Evolutionary conservation across 2,329 filamentous ascomycete genomes (phyloP).

Genomic region (Colletotrichum sp.): DNA sequence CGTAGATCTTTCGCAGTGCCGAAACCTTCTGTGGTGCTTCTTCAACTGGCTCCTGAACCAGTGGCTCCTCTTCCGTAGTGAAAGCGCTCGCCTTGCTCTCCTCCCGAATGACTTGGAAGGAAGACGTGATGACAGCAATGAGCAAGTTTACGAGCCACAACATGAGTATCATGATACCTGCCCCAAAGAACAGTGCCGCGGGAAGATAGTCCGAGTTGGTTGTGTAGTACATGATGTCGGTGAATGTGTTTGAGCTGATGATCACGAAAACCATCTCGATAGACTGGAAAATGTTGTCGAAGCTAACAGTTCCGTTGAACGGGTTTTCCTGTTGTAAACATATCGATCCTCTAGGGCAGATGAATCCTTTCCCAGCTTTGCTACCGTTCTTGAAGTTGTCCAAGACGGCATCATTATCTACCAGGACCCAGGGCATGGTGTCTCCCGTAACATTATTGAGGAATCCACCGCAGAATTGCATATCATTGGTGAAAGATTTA

Average conservation of each 20-base stretch:
- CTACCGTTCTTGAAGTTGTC: conserved; percentile 56
- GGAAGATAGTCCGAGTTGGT: conserved; percentile 90
- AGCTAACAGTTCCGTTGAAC: conserved; percentile 85
- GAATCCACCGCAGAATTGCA: conserved; percentile 88
- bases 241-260: conserved; percentile 98
- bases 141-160: conserved; percentile 94
- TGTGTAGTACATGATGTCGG: conserved; percentile 92
- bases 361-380: conserved; percentile 75
- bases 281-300: conserved; percentile 93
- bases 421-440: conserved; percentile 69
- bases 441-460: conserved; percentile 63
- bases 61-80: conserved; percentile 70
- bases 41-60: conserved; percentile 24
- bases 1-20: conserved; percentile 72
- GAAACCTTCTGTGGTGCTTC: conserved; percentile 37
- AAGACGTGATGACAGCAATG: conserved; percentile 97
- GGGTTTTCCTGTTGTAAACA: conserved; percentile 84
- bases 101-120: conserved; percentile 97
- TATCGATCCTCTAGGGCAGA: conserved; percentile 83
- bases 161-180: conserved; percentile 86
- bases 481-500: conserved; percentile 64
- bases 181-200: conserved; percentile 78
- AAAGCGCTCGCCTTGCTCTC: conserved; percentile 96
- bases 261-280: conserved; percentile 95
- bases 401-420: conserved; percentile 33